phyloP scores from a whole-genome alignment of 805 yeast genomes.

The Pichia gijzeniarum region DNA sequence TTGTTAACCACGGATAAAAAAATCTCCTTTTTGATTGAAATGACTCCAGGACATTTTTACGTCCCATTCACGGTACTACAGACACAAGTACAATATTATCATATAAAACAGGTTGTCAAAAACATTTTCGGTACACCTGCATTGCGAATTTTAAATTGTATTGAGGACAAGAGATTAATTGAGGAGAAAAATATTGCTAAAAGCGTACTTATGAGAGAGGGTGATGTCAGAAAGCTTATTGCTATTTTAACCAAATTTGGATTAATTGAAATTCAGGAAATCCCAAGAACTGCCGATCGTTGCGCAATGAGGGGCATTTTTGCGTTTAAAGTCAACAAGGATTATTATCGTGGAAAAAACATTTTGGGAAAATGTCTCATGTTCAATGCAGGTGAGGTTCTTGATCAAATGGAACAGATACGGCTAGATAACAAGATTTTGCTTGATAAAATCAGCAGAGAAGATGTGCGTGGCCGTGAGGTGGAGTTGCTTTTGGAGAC shows the following conservation, averaged over 20 bases:
- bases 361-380: constrained; percentile 37
- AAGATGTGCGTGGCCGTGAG: constrained; percentile 82
- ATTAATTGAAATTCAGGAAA: constrained; percentile 83
- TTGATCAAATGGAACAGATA: constrained; percentile 44
- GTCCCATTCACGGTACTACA: constrained; percentile 54
- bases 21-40: constrained; percentile 55
- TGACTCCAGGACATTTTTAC: constrained; percentile 49
- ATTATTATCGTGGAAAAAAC: constrained; percentile 28
- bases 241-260: constrained; percentile 62
- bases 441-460: constrained; percentile 76
- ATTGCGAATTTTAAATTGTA: constrained; percentile 69
- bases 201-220: constrained; percentile 69
- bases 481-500: constrained; percentile 64
- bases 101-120: constrained; percentile 52
- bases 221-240: constrained; percentile 65
- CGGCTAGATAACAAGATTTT: constrained; percentile 59
- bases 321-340: constrained; percentile 47
- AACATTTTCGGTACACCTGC: constrained; percentile 61
- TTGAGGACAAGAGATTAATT: constrained; percentile 60
- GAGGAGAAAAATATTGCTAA: constrained; percentile 83
- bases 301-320: constrained; percentile 86
- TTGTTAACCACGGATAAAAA: constrained; percentile 47
- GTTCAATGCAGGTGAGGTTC: constrained; percentile 46
- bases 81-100: constrained; percentile 39
- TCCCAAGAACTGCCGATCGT: constrained; percentile 86